A percentile compares a stretch with the other conserved stretches of the same genome.
Evolutionary conservation across 805 yeast genomes (phyloP).

Genomic region (Candida bentonensis): DNA sequence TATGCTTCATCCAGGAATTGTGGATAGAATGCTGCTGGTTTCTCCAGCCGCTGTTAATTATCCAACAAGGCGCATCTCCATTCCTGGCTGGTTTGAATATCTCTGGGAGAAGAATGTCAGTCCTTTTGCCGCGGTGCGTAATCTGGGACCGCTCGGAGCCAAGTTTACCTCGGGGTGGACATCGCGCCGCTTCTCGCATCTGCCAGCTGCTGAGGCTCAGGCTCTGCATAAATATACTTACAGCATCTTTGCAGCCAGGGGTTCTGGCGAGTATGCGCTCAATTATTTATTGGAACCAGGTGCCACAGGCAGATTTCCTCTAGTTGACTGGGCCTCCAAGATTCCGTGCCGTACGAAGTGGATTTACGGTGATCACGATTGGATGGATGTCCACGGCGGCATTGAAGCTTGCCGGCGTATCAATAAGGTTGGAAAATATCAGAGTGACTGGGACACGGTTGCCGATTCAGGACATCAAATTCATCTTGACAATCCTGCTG

Average conservation of each 20-base stretch:
- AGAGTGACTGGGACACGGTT: conserved; percentile 23
- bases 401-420: conserved; percentile 20
- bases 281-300: conserved; percentile 81
- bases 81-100: conserved; percentile 66
- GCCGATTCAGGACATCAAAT: conserved; percentile 60
- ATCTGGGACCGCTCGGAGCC: conserved; percentile 73
- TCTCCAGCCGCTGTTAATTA: conserved; percentile 78
- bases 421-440: conserved; percentile 10
- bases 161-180: conserved; percentile 84
- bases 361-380: conserved; percentile 72
- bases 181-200: conserved; percentile 56
- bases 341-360: conserved; percentile 54
- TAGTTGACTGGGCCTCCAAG: conserved; percentile 34
- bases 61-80: conserved; percentile 20
- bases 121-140: conserved; percentile 71
- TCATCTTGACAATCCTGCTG: conserved; percentile 46
- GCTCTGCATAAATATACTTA: conserved; percentile 69
- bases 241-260: conserved; percentile 69
- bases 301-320: conserved; percentile 72
- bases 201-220: conserved; percentile 30
- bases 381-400: conserved; percentile 43
- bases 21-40: conserved; percentile 57
- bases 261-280: conserved; percentile 88
- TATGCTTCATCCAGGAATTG: conserved; percentile 41
- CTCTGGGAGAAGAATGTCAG: conserved; percentile 81